Conservation (phyloP, 2,329 filamentous ascomycete genomes). For the Colletotrichum echinochloae region DNA sequence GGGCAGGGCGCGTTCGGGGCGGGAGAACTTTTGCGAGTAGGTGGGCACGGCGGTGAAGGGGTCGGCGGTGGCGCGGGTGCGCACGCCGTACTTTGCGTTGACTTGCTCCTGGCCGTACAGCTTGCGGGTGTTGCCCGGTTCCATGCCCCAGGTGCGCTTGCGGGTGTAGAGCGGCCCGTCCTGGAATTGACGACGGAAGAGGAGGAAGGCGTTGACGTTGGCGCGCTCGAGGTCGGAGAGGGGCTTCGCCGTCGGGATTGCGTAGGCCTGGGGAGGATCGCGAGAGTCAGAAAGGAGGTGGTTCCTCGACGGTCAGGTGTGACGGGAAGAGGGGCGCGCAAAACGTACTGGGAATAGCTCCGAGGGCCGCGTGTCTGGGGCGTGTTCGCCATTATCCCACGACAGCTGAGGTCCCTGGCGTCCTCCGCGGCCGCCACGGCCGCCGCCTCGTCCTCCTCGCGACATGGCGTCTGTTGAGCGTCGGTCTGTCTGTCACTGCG, state of each 20-base stretch:
- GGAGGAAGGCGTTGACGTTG: constrained; percentile 64
- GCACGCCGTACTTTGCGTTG: constrained; percentile 66
- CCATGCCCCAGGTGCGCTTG: constrained; percentile 50
- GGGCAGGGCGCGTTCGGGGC: constrained; percentile 64
- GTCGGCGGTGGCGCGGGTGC: constrained; percentile 67
- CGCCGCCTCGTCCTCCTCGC: constrained; percentile 63
- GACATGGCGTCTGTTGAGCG: constrained; percentile 56
- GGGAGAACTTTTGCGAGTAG: constrained; percentile 67
- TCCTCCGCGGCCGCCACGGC: constrained; percentile 63
- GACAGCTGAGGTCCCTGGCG: constrained; percentile 61
- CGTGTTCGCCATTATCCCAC: constrained; percentile 62
- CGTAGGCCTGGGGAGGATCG: constrained; percentile 57
- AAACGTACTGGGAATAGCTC: constrained; percentile 67
- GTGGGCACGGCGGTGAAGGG: constrained; percentile 70
- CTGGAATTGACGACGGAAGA: constrained; percentile 69
- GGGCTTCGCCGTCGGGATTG: constrained; percentile 59
- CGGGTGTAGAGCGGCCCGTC: constrained; percentile 68
- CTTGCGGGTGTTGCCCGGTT: constrained; percentile 55
- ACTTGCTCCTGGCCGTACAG: constrained; percentile 69
- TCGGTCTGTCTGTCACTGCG: neutral
- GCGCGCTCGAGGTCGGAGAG: constrained; percentile 59
- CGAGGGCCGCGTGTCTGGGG: constrained; percentile 68
- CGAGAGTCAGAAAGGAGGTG: neutral
- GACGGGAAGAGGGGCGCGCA: neutral
- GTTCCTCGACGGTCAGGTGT: neutral